Evolutionary conservation across 805 yeast species (phyloP), one percentile per base, ranked within the genome.

Genomic region (Starmerella vitae): DNA sequence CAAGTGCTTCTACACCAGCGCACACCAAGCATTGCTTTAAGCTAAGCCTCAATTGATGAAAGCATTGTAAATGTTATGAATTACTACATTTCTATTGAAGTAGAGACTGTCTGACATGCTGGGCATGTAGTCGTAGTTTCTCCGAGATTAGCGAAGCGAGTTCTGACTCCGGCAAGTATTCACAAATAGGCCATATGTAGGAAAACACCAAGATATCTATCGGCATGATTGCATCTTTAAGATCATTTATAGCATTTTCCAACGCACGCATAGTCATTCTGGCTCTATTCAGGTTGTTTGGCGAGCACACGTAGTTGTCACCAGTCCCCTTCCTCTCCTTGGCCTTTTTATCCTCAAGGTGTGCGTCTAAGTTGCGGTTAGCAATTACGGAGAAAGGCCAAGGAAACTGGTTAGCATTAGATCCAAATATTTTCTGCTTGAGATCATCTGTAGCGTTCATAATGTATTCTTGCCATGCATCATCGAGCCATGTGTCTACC

Each of bases 1-100:
- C 97, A 88, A 61, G 72, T 84, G 17, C 62, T 70, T 51, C 77
- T 50, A 66, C 76, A 56, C 55, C 71, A 67, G 50, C 76, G 76
- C 57, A 77, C 77, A 54, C 68, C 70, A 38, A 66, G 84, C 47
- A 79, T 84, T 48, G 76, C 71, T 38, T 54, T 76, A 33, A 62
- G 34, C 14, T 27, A 27, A 13, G 30, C 17, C n/a, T 27, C 7
- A 7, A 8, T 24, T 24, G 13, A 9, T 9, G 13, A 9, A 24
- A 9, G 27, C 27, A 9, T 13, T 24, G 12, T 24, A 13, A 13
- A 9, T 24, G 27, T 13, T 9, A 9, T 13, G 27, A 9, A 9
- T 13, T 24, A 24, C 9, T 24, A 9, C 9, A 24, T 24, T 13
- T 24, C 13, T 24, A 13, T 10, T 12, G 14, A 6, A 12, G 17